phyloP scores from a whole-genome alignment of 768 basidiomycete genomes.

The Clitopilus hobsonii region DNA sequence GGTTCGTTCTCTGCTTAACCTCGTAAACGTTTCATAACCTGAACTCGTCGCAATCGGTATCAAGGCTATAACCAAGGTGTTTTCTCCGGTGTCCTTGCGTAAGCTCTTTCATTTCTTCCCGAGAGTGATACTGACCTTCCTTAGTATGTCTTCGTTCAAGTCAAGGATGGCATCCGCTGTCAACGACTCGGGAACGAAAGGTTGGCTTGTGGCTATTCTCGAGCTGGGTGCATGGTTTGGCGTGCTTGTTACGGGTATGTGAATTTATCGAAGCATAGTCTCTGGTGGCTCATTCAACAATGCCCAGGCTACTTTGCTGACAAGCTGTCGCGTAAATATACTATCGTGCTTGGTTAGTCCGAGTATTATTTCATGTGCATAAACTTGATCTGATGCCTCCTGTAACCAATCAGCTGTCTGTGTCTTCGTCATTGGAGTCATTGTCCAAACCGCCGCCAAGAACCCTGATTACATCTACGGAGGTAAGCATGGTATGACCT shows the following conservation, averaged over 20 bases:
- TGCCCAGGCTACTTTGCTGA: constrained; percentile 56
- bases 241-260: constrained; percentile 57
- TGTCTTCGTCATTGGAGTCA: constrained; percentile 66
- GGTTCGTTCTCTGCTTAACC: constrained; percentile 32
- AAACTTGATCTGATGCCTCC: constrained; percentile 2
- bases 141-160: constrained; percentile 48
- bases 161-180: constrained; percentile 54
- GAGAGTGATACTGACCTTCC: background rate
- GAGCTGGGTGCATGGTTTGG: constrained; percentile 77
- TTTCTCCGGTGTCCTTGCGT: constrained; percentile 72
- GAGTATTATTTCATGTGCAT: background rate
- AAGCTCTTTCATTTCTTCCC: constrained; percentile 10
- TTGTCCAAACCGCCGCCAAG: constrained; percentile 63
- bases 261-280: background rate
- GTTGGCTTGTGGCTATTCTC: constrained; percentile 71
- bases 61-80: constrained; percentile 73
- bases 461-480: constrained; percentile 62
- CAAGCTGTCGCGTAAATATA: constrained; percentile 68
- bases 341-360: constrained; percentile 52
- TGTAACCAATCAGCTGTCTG: constrained; percentile 38
- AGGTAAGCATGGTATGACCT: constrained; percentile 23
- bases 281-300: background rate
- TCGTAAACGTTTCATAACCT: constrained; percentile 8
- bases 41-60: background rate
- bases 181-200: constrained; percentile 46